These are phyloP conservation scores for Coemansia sp. DNA, from an alignment of 192 early-diverging fungal genomes.

Conservation along the genomic window DNA sequence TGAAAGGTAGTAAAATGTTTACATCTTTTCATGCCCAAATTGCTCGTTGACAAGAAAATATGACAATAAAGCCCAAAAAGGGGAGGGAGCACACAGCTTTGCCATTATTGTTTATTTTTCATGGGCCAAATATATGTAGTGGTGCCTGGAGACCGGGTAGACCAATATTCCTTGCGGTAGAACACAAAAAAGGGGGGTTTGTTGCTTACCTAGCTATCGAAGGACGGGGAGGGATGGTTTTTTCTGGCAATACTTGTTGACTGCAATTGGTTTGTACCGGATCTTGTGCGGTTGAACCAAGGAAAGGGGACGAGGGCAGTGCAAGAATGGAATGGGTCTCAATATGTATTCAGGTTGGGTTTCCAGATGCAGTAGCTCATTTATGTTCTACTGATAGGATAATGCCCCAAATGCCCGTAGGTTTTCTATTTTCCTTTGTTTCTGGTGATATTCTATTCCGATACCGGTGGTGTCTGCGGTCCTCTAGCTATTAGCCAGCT, in stretches of 20 bases:
- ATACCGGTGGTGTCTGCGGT: neutral
- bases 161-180: neutral
- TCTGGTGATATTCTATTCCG: neutral
- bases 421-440: neutral
- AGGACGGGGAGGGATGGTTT: neutral
- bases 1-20: slow-evolving; percentile 7
- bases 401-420: neutral
- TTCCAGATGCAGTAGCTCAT: neutral
- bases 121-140: neutral
- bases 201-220: neutral
- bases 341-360: neutral
- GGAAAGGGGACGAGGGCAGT: neutral
- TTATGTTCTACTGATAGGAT: slow-evolving; percentile 1
- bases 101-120: neutral
- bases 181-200: neutral
- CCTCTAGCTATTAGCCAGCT: neutral
- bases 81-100: neutral
- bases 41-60: slow-evolving; percentile 1
- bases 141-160: neutral
- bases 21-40: slow-evolving; percentile 1
- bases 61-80: neutral
- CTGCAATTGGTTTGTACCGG: slow-evolving; percentile 3
- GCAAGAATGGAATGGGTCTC: neutral
- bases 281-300: neutral
- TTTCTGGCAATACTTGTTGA: neutral